phyloP scores from a whole-genome alignment of 805 yeast genomes.

The Metschnikowia noctiluminum region DNA sequence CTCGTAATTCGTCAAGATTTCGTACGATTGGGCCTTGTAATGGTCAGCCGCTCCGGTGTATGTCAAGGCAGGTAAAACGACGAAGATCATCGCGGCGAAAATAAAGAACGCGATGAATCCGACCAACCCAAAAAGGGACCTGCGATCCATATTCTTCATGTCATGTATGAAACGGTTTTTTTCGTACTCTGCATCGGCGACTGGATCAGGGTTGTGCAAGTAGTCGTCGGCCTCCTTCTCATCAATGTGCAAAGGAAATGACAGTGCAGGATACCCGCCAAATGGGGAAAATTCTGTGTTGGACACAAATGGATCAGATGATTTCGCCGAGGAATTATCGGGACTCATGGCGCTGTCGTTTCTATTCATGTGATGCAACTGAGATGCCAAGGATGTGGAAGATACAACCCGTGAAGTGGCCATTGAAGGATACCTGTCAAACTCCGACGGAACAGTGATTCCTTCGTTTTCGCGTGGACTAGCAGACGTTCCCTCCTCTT shows the following conservation, averaged over 20 bases:
- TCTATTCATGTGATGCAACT: constrained; percentile 9
- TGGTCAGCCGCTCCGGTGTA: constrained; percentile 61
- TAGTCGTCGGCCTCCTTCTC: constrained; percentile 96
- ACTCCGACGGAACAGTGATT: constrained; percentile 50
- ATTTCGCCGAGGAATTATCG: constrained; percentile 21
- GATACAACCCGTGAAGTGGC: constrained; percentile 58
- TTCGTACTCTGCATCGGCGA: constrained; percentile 83
- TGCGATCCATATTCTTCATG: constrained; percentile 60
- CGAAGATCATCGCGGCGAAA: constrained; percentile 66
- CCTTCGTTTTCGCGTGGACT: constrained; percentile 6
- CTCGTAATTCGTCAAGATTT: constrained; percentile 22
- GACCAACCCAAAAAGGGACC: constrained; percentile 58
- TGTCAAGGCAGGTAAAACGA: constrained; percentile 80
- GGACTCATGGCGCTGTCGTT: constrained; percentile 12
- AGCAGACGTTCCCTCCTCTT: constrained; percentile 8
- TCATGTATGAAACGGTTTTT: constrained; percentile 63
- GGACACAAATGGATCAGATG: constrained; percentile 36
- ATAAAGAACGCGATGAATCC: constrained; percentile 56
- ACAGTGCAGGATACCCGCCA: constrained; percentile 94
- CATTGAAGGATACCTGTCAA: constrained; percentile 65
- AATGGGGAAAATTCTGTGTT: constrained; percentile 77
- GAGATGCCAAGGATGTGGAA: constrained; percentile 31
- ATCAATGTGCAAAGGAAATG: constrained; percentile 86
- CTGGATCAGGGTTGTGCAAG: constrained; percentile 93
- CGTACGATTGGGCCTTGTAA: constrained; percentile 19